A percentile compares a stretch with the other conserved stretches of the same genome.
Evolutionary conservation across 192 early-diverging fungal genomes (phyloP).

Genomic region (Backusella tuberculispora): DNA sequence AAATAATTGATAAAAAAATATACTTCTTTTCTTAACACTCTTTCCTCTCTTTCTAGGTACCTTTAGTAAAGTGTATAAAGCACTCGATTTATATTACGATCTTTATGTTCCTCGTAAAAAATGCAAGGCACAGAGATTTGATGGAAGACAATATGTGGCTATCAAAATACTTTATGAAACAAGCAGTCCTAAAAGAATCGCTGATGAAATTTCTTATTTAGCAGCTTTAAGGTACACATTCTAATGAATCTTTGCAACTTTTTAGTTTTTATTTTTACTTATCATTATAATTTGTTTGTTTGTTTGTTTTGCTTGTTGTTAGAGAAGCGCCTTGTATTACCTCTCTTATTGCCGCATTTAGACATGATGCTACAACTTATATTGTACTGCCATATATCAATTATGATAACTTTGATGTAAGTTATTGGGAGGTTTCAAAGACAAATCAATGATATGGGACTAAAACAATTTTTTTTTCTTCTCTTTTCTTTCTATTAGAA

Average conservation of each 20-base stretch:
- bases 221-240: slow-evolving; percentile 58
- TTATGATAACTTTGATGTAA: slow-evolving; percentile 80
- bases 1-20: no score
- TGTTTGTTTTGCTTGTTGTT: not conserved
- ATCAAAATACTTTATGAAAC: slow-evolving; percentile 89
- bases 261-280: not conserved
- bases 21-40: not conserved
- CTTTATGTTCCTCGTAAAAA: slow-evolving; percentile 61
- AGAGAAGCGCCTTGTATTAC: slow-evolving; percentile 76
- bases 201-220: slow-evolving; percentile 80
- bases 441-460: no score
- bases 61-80: slow-evolving; percentile 93
- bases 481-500: slow-evolving; percentile 41
- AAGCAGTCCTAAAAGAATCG: slow-evolving; percentile 77
- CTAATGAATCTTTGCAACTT: not conserved
- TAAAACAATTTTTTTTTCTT: no score
- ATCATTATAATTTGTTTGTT: no score
- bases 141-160: slow-evolving; percentile 57
- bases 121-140: slow-evolving; percentile 63
- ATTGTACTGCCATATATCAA: slow-evolving; percentile 84
- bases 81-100: slow-evolving; percentile 75
- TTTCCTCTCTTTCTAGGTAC: slow-evolving; percentile 61
- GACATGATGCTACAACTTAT: slow-evolving; percentile 80
- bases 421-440: no score
- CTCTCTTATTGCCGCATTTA: slow-evolving; percentile 76